Conservation (phyloP, 2,329 filamentous ascomycete genomes). For the Ceratocystis alfenasii region DNA sequence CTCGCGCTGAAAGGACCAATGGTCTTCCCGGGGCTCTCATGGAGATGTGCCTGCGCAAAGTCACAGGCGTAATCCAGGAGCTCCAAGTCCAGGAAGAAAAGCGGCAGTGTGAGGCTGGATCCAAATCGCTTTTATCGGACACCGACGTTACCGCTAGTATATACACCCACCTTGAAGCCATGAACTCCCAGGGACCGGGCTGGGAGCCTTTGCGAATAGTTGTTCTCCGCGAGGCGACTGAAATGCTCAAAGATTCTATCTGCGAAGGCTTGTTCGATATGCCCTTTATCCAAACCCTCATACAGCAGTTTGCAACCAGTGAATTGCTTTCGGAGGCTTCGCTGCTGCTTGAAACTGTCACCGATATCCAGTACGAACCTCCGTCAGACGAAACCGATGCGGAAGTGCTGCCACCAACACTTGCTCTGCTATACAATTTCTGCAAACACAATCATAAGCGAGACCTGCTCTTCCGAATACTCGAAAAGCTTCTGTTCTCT, state of each 20-base stretch:
- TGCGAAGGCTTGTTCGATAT: slow-evolving; percentile 27
- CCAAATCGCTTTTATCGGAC: slow-evolving; percentile 18
- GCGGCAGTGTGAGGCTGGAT: slow-evolving; percentile 27
- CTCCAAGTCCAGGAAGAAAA: slow-evolving; percentile 13
- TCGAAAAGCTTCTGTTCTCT: slow-evolving; percentile 17
- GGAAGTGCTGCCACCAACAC: not conserved
- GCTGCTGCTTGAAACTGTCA: slow-evolving; percentile 9
- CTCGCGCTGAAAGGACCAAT: not conserved
- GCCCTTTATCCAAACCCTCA: slow-evolving; percentile 25
- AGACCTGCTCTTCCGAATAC: slow-evolving; percentile 18
- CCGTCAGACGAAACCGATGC: slow-evolving; percentile 13
- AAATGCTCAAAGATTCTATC: slow-evolving; percentile 27
- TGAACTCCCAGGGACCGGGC: slow-evolving; percentile 25
- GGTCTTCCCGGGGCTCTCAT: slow-evolving; percentile 28
- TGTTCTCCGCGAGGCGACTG: slow-evolving; percentile 29
- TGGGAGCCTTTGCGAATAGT: slow-evolving; percentile 30
- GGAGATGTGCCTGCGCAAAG: slow-evolving; percentile 30
- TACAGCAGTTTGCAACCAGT: slow-evolving; percentile 27
- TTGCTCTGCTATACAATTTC: slow-evolving; percentile 17
- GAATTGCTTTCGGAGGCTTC: slow-evolving; percentile 27
- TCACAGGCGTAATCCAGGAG: slow-evolving; percentile 14
- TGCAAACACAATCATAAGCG: slow-evolving; percentile 19
- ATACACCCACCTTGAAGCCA: slow-evolving; percentile 30
- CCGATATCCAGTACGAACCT: slow-evolving; percentile 15
- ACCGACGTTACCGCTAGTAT: slow-evolving; percentile 26